Conservation (phyloP, 306 rosid genomes). For the Urtica urens region DNA sequence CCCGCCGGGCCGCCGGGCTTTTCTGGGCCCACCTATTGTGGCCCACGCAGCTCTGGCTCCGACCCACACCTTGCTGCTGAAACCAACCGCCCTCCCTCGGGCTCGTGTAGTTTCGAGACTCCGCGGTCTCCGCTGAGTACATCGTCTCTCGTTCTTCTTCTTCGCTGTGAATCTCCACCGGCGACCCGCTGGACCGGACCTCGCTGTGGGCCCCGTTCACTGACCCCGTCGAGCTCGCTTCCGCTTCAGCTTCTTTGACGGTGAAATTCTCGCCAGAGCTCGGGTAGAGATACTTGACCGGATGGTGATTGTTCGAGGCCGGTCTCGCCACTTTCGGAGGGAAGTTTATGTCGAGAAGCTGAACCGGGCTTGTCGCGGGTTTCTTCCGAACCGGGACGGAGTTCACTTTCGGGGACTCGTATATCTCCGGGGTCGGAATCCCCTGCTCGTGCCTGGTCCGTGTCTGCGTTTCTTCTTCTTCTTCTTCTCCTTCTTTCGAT, state of each 20-base stretch:
- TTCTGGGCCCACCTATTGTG: slow-evolving; percentile 69
- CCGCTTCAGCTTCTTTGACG: slow-evolving; percentile 18
- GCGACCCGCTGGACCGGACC: slow-evolving; percentile 75
- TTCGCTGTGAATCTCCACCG: slow-evolving; percentile 41
- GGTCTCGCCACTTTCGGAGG: slow-evolving; percentile 57
- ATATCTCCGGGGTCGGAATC: slow-evolving; percentile 94
- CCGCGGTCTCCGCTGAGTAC: slow-evolving; percentile 99
- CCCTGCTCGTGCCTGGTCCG: slow-evolving; percentile 62
- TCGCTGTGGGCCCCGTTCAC: slow-evolving; percentile 61
- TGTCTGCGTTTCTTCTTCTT: slow-evolving; percentile 27
- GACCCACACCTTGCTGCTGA: slow-evolving; percentile 77
- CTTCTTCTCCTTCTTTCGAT: slow-evolving; percentile 49
- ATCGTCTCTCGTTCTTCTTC: slow-evolving; percentile 93
- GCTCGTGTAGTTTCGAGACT: slow-evolving; percentile 70
- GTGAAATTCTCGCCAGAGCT: slow-evolving; percentile 34
- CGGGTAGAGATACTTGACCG: slow-evolving; percentile 24
- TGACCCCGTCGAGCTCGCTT: slow-evolving; percentile 70
- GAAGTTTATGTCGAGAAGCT: slow-evolving; percentile 86
- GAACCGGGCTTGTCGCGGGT: slow-evolving; percentile 41
- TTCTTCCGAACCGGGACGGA: slow-evolving; percentile 50
- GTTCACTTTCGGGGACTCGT: slow-evolving; percentile 79
- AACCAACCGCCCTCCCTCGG: slow-evolving; percentile 63
- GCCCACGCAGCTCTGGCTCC: slow-evolving; percentile 93
- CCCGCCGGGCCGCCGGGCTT: slow-evolving; percentile 49
- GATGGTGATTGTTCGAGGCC: slow-evolving; percentile 22